Conservation (phyloP, 768 basidiomycete species). For the Gloeopeniophorella convolvens region DNA sequence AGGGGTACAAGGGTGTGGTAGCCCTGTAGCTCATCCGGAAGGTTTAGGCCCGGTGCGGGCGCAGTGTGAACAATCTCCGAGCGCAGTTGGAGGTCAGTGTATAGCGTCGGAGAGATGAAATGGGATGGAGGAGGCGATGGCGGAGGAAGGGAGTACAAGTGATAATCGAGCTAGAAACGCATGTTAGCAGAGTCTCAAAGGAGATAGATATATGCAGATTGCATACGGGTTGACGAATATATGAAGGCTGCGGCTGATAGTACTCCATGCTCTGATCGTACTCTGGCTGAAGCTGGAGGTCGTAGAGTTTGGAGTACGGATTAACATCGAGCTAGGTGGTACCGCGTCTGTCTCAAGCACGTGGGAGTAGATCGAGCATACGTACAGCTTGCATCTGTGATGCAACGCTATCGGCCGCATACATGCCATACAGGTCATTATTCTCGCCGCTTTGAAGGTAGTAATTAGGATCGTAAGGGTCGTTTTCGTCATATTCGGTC, state of each 20-base stretch:
- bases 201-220: background rate
- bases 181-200: background rate
- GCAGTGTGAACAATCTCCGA: constrained; percentile 38
- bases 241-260: constrained; percentile 37
- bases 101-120: constrained; percentile 79
- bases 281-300: constrained; percentile 27
- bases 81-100: constrained; percentile 49
- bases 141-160: constrained; percentile 77
- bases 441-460: constrained; percentile 22
- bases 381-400: constrained; percentile 32
- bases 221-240: constrained; percentile 64
- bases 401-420: constrained; percentile 25
- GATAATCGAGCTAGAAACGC: constrained; percentile 71
- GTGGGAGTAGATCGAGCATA: background rate
- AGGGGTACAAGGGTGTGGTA: constrained; percentile 86
- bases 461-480: constrained; percentile 28
- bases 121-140: constrained; percentile 54
- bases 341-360: constrained; percentile 20
- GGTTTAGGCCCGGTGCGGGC: constrained; percentile 39
- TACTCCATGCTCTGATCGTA: constrained; percentile 36
- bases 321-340: constrained; percentile 19
- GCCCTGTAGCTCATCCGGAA: constrained; percentile 85
- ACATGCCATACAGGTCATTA: constrained; percentile 18
- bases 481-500: constrained; percentile 25
- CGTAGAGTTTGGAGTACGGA: constrained; percentile 25